Conservation (phyloP, 768 basidiomycete genomes). For the Psilocybe cyanescens region DNA sequence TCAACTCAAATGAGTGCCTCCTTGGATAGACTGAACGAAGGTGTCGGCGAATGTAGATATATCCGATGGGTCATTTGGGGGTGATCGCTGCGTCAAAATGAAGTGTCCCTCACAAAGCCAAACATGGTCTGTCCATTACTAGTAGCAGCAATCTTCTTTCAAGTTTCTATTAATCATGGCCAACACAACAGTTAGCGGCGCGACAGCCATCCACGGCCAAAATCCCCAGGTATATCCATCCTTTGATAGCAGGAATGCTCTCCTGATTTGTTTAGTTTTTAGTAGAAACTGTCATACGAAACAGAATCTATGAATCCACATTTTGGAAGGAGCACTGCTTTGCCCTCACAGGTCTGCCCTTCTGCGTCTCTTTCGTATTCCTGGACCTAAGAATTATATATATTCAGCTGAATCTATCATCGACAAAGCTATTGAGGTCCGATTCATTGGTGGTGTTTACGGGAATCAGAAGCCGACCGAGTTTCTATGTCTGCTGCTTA, state of each 20-base stretch:
- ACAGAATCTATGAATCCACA: constrained; percentile 90
- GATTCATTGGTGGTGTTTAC: constrained; percentile 90
- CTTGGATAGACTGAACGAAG: too few species aligned
- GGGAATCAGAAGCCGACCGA: constrained; percentile 94
- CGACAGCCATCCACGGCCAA: constrained; percentile 91
- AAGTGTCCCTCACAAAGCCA: background rate
- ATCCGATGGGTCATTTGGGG: too few species aligned
- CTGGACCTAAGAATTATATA: background rate
- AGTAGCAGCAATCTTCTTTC: background rate
- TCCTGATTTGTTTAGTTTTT: constrained; percentile 62
- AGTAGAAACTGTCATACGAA: constrained; percentile 95
- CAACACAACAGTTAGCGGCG: constrained; percentile 89
- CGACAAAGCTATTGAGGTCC: constrained; percentile 86
- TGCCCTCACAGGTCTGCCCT: constrained; percentile 79
- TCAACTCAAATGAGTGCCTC: too few species aligned
- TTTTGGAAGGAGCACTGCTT: constrained; percentile 99
- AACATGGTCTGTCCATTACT: background rate
- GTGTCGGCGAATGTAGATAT: too few species aligned
- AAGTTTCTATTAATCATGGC: constrained; percentile 61
- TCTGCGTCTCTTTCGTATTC: background rate
- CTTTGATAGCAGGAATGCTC: constrained; percentile 8
- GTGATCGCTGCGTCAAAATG: too few species aligned
- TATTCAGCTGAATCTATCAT: constrained; percentile 87
- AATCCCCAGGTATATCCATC: constrained; percentile 83
- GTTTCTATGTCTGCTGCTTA: constrained; percentile 90